These are phyloP conservation scores for Gossypium anomalum DNA, from an alignment of 345 rosid species.

Conservation along the genomic window DNA sequence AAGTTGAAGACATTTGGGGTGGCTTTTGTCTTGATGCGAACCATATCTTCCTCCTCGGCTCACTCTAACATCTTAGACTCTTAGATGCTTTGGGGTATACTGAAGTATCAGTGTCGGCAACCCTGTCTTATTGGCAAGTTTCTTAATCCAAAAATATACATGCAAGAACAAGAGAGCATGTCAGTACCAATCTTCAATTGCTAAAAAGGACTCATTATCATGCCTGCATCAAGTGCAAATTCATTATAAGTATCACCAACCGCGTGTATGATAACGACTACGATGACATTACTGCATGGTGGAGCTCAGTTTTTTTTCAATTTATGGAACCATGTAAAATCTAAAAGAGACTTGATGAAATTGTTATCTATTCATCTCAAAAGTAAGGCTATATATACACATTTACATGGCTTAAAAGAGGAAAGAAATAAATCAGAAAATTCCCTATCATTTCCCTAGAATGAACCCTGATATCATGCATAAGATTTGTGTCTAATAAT, in stretches of 20 bases:
- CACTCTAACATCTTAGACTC: neutral
- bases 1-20: neutral
- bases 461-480: too few species aligned
- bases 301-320: neutral
- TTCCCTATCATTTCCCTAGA: too few species aligned
- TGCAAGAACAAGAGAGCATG: neutral
- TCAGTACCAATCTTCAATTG: neutral
- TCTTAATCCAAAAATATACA: neutral
- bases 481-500: too few species aligned
- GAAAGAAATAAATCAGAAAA: too few species aligned
- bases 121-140: conserved; percentile 17
- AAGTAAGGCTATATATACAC: too few species aligned
- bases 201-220: conserved; percentile 16
- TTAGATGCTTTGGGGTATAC: conserved; percentile 21
- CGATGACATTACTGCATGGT: conserved; percentile 8
- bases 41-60: conserved; percentile 25
- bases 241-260: conserved; percentile 10
- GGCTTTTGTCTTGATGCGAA: conserved; percentile 29
- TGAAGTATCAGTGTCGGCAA: conserved; percentile 13
- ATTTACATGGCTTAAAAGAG: too few species aligned
- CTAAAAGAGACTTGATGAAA: too few species aligned
- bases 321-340: neutral
- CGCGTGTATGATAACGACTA: neutral
- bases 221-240: conserved; percentile 16
- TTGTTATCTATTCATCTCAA: too few species aligned